Evolutionary conservation across 2,329 filamentous ascomycete species (phyloP).

Genomic region (Fusarium decemcellulare): DNA sequence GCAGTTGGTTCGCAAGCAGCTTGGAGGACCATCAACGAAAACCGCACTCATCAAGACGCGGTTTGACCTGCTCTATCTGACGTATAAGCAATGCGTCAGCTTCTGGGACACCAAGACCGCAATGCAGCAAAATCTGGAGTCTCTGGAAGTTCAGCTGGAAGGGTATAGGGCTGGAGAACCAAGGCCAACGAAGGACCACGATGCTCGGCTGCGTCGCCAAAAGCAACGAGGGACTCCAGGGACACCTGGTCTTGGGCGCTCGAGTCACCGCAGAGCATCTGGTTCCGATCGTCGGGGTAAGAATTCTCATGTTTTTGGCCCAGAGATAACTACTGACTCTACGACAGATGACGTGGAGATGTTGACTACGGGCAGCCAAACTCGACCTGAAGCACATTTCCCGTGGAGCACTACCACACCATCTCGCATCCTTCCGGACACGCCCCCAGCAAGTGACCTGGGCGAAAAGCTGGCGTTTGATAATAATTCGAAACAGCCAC

Average conservation of each 20-base stretch:
- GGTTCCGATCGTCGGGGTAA: too few relatives aligned
- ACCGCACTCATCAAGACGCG: slow-evolving; percentile 24
- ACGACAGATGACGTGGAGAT: background rate
- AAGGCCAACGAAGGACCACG: background rate
- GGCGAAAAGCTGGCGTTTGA: background rate
- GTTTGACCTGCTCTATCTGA: slow-evolving; percentile 35
- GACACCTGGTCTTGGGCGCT: background rate
- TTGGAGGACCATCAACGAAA: background rate
- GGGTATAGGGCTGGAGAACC: background rate
- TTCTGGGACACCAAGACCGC: slow-evolving; percentile 48
- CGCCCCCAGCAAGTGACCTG: background rate
- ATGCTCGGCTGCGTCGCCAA: background rate
- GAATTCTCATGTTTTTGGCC: too few relatives aligned
- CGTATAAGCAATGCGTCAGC: slow-evolving; percentile 43
- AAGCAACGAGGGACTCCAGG: background rate
- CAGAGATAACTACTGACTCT: background rate
- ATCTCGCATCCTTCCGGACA: background rate
- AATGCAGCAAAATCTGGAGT: slow-evolving; percentile 45
- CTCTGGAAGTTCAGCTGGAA: background rate
- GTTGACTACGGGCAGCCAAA: background rate
- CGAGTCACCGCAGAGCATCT: background rate
- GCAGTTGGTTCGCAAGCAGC: slow-evolving; percentile 29
- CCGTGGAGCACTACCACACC: background rate
- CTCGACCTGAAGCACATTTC: background rate
- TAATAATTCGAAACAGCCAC: background rate